phyloP scores from a whole-genome alignment of 441 rosid genomes.

The Eutrema salsugineum region DNA sequence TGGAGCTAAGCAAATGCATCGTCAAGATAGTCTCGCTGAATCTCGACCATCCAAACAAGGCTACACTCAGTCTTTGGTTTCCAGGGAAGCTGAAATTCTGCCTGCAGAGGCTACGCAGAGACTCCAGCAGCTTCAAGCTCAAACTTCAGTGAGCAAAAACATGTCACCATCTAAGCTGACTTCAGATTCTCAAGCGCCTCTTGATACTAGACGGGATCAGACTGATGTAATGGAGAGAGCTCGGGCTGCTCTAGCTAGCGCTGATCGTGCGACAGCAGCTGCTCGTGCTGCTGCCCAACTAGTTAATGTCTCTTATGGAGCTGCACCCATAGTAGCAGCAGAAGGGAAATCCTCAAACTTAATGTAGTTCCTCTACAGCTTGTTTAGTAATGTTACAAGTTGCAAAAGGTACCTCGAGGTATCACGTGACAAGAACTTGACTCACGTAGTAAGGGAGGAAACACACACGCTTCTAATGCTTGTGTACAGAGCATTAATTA shows the following conservation, averaged over 20 bases:
- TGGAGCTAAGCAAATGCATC: constrained; percentile 62
- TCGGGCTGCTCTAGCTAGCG: constrained; percentile 77
- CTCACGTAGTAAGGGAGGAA: constrained; percentile 73
- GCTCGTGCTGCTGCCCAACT: constrained; percentile 88
- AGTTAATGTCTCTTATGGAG: constrained; percentile 51
- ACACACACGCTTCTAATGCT: constrained; percentile 95
- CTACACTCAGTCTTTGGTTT: constrained; percentile 34
- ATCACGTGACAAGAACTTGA: constrained; percentile 67
- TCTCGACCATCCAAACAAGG: constrained; percentile 33
- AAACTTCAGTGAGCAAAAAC: constrained; percentile 21
- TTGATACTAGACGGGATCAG: constrained; percentile 33
- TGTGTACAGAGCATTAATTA: constrained; percentile 74
- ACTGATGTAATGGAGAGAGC: constrained; percentile 76
- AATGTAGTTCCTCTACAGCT: neutral
- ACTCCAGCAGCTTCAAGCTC: constrained; percentile 34
- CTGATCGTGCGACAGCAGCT: constrained; percentile 77
- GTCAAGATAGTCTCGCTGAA: constrained; percentile 38
- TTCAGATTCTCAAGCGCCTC: constrained; percentile 15
- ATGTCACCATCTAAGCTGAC: constrained; percentile 18
- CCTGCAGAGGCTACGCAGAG: constrained; percentile 31
- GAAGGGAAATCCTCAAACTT: constrained; percentile 34
- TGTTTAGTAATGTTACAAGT: too few relatives aligned
- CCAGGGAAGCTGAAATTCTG: constrained; percentile 38
- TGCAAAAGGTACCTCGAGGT: too few relatives aligned
- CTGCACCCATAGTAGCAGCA: constrained; percentile 31